Base-by-base conservation (phyloP, 345 rosid species). In the Salix suchowensis region DNA sequence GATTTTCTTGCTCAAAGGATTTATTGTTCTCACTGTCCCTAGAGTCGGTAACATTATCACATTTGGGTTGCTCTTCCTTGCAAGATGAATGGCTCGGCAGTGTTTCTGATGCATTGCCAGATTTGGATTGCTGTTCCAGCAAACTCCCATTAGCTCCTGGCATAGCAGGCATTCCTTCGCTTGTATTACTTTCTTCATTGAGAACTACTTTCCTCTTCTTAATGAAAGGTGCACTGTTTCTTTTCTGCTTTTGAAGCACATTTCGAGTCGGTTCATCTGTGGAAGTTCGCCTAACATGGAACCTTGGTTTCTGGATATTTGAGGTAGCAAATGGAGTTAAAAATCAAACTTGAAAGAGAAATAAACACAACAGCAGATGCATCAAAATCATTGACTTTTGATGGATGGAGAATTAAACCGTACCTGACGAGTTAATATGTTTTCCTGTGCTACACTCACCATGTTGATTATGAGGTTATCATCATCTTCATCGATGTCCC, bases 401-500 rank as follows among this genome's bases (percentile, higher is more conserved):
- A 60, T 65, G 37, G 21, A 71, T 32, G 54, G 58, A 48, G 61
- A 24, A 70, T 42, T 44, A 80, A 48, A 36, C 37, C 5, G 55
- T 82, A 87, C 94, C 94, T 86, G 84, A 71, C 80, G 77, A 54
- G 64, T 68, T 24, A 80, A 70, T 78, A 70, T 26, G 32, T 74
- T 70, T 69, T 74, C 83, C 71, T 46, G 68, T 76, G 78, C 78
- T 7, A 65, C 6, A 42, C 77, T 70, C 16, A 78, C 85, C 75
- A 86, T 84, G 82, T 90, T 93, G 58, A 87, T 81, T 39, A 93
- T 44, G 60, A 88, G 88, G 77, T 81, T 75, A 82, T 90, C 93
- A 21, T 81, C 87, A 76, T 87, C 86, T 13, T 64, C 48, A 6
- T 48, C 28, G 60, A 74, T 61, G 24, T 85, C 82, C 58, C 48